Evolutionary conservation across 331 rosid genomes (phyloP).

Genomic region (Stylosanthes scabra): DNA sequence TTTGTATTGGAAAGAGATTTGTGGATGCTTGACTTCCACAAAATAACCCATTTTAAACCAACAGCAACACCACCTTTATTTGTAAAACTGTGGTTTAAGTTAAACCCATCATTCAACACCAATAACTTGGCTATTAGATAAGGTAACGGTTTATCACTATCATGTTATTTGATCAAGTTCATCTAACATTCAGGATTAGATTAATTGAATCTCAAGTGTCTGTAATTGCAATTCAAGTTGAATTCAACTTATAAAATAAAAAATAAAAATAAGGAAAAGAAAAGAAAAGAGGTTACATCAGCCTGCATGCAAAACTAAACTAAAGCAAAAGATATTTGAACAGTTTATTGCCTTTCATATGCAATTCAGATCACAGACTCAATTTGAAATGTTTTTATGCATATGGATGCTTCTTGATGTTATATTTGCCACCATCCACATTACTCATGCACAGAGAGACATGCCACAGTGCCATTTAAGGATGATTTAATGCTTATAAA

Average conservation of each 20-base stretch:
- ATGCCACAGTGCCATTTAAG: neutral
- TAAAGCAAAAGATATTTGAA: neutral
- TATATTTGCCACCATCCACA: conserved; percentile 19
- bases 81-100: neutral
- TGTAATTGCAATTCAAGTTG: neutral
- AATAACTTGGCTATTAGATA: neutral
- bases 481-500: conserved; percentile 35
- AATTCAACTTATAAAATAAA: neutral
- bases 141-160: neutral
- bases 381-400: neutral
- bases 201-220: neutral
- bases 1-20: neutral
- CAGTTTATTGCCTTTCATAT: neutral
- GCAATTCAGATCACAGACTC: neutral
- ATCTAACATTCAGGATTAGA: neutral
- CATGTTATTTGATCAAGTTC: neutral
- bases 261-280: too few relatives aligned
- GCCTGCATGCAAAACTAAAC: neutral
- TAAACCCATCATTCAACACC: neutral
- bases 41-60: neutral
- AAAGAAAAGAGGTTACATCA: neutral
- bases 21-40: neutral
- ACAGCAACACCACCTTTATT: neutral
- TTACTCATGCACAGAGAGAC: conserved; percentile 21
- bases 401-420: conserved; percentile 5